Evolutionary conservation across 2,329 filamentous ascomycete species (phyloP), one percentile per base, ranked within the genome.

Genomic region (Chrysoporthe austroafricana): DNA sequence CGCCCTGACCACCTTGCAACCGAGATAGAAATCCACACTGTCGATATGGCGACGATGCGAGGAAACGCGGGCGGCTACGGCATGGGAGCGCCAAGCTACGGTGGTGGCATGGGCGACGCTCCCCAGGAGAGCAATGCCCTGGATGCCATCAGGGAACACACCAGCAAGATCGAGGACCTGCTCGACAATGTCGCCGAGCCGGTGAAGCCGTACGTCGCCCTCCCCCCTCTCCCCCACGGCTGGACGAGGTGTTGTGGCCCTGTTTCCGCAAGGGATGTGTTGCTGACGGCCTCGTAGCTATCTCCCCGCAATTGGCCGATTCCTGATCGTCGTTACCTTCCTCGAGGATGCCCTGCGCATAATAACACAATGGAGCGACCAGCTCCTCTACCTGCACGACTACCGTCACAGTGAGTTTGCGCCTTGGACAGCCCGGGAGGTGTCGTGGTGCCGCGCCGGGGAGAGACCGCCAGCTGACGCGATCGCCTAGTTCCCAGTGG

Each of bases 291-390:
- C 70, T 68, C 72, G 76, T 77, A 97, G 94, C 71, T 96, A 97
- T 78, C 87, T 99, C 57, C 96, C 96, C 68, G 93, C 93, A 72
- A 95, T 99, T 83, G 96, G 96, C 73, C 93, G 96, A 73, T 98
- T 98, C 81, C 82, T 99, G 73, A 99, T 99, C 74, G 96, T 99
- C 66, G 96, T 98, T 64, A 99, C 96, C 70, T 99, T 99, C 83
- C 86, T 99, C 74, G 96, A 99, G 81, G 96, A 99, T 84, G 93
- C 94, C 62, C 84, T 99, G 71, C 89, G 96, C 78, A 99, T 99
- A 81, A 85, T 98, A 74, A 99, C 96, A 73, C 96, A 99, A 89
- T 99, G 96, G 94, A 89, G 79, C 77, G 96, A 98, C 79, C 96
- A 99, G 84, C 87, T 99, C 69, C 85, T 92, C 70, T 99, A 98